Evolutionary conservation across 2,329 filamentous ascomycete genomes (phyloP).

Genomic region (Xylariales sp.): DNA sequence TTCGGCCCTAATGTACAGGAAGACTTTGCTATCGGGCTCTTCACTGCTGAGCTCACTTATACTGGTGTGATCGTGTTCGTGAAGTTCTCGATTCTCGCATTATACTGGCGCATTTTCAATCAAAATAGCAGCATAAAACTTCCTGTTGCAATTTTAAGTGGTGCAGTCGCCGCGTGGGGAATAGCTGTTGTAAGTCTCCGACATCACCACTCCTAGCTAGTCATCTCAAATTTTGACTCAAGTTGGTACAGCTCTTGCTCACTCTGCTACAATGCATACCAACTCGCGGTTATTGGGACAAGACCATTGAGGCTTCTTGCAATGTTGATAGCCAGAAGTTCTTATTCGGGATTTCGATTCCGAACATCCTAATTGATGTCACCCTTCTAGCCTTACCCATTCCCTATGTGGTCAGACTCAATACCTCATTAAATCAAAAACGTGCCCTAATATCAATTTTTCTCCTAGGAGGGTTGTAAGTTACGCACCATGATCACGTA

Average conservation of each 20-base stretch:
- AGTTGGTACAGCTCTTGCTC: not conserved
- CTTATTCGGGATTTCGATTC: constrained; percentile 15
- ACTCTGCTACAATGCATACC: constrained; percentile 15
- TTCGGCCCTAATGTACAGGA: constrained; percentile 24
- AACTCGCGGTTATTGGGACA: constrained; percentile 11
- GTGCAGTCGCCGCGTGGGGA: not conserved
- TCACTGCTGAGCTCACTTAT: constrained; percentile 28
- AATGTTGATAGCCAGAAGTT: constrained; percentile 17
- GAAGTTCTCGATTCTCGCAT: constrained; percentile 31
- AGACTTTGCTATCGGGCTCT: constrained; percentile 18
- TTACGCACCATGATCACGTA: not conserved
- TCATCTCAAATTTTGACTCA: not conserved
- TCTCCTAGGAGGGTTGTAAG: constrained; percentile 17
- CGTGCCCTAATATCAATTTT: constrained; percentile 9
- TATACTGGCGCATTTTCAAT: constrained; percentile 35
- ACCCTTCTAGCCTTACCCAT: constrained; percentile 7
- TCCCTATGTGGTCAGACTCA: constrained; percentile 5
- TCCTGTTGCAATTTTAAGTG: not conserved
- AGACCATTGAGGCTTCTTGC: constrained; percentile 13
- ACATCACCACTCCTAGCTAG: not conserved
- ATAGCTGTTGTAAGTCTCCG: constrained; percentile 6
- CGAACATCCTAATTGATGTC: constrained; percentile 16
- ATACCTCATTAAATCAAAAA: constrained; percentile 1
- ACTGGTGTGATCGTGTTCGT: constrained; percentile 33
- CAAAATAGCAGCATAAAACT: constrained; percentile 28